These are phyloP conservation scores for Lumnitzera littorea DNA, from an alignment of 345 rosid species.

Conservation along the genomic window DNA sequence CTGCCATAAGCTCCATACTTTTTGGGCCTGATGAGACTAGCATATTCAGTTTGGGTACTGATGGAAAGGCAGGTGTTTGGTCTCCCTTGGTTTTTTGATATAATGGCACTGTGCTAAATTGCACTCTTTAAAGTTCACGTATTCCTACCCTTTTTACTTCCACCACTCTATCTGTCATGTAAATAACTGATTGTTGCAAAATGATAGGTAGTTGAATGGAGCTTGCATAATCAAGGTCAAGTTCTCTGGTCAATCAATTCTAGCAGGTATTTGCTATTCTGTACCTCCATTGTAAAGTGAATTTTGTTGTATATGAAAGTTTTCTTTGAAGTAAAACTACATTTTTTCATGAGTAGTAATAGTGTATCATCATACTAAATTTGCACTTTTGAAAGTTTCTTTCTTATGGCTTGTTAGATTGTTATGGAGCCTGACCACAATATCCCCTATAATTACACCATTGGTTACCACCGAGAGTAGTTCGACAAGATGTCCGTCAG, in stretches of 20 bases:
- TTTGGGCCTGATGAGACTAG: conserved; percentile 72
- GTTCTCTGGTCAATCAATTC: conserved; percentile 62
- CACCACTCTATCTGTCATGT: neutral
- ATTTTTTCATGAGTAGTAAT: too few relatives aligned
- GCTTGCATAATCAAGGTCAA: conserved; percentile 71
- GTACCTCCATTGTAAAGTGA: neutral
- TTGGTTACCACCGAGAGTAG: too few relatives aligned
- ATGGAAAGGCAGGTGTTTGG: conserved; percentile 45
- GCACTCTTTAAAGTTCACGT: neutral
- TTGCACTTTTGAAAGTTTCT: too few relatives aligned
- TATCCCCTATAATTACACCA: too few relatives aligned
- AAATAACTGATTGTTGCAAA: conserved; percentile 8
- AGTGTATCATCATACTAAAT: too few relatives aligned
- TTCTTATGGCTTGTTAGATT: too few relatives aligned
- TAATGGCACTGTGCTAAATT: neutral
- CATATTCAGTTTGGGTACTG: conserved; percentile 61
- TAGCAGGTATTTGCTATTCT: conserved; percentile 33
- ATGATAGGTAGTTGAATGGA: conserved; percentile 62
- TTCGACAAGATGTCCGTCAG: too few relatives aligned
- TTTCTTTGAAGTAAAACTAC: too few relatives aligned
- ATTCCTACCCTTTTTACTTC: neutral
- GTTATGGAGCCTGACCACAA: too few relatives aligned
- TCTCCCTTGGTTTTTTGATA: neutral
- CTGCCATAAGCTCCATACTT: conserved; percentile 54
- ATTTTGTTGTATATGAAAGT: too few relatives aligned